Conservation (phyloP, 1,284 basidiomycete species). For the Fomitopsis schrenkii region DNA sequence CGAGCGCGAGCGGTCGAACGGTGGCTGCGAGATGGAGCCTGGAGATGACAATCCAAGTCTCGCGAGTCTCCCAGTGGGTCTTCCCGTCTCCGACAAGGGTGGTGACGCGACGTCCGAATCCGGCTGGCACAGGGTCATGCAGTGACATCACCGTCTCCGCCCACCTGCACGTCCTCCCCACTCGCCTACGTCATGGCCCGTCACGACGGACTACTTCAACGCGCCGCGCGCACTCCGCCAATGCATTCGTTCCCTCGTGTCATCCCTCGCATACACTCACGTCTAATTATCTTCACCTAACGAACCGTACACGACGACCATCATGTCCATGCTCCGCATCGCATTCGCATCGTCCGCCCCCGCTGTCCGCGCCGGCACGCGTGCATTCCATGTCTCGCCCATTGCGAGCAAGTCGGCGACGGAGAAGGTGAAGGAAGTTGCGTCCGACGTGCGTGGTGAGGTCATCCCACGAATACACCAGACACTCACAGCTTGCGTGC, state of each 20-base stretch:
- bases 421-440: conserved; percentile 60
- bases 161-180: background rate
- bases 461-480: background rate
- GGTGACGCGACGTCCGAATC: background rate
- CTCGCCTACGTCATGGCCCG: conserved; percentile 7
- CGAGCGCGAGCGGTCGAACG: no score
- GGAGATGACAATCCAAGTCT: background rate
- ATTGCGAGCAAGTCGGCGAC: conserved; percentile 45
- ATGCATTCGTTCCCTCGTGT: background rate
- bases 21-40: no score
- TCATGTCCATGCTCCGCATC: conserved; percentile 23
- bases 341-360: conserved; percentile 15
- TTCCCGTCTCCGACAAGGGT: no score
- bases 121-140: background rate
- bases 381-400: conserved; percentile 46
- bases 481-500: background rate
- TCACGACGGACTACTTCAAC: conserved; percentile 1
- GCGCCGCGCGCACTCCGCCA: background rate
- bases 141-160: conserved; percentile 1
- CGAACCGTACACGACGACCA: conserved; percentile 1
- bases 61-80: background rate
- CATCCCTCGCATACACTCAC: background rate
- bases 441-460: conserved; percentile 43
- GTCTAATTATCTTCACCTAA: background rate
- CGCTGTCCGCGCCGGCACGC: conserved; percentile 20